phyloP scores from a whole-genome alignment of 768 basidiomycete species.

The Agaricus sinodeliciosus region DNA sequence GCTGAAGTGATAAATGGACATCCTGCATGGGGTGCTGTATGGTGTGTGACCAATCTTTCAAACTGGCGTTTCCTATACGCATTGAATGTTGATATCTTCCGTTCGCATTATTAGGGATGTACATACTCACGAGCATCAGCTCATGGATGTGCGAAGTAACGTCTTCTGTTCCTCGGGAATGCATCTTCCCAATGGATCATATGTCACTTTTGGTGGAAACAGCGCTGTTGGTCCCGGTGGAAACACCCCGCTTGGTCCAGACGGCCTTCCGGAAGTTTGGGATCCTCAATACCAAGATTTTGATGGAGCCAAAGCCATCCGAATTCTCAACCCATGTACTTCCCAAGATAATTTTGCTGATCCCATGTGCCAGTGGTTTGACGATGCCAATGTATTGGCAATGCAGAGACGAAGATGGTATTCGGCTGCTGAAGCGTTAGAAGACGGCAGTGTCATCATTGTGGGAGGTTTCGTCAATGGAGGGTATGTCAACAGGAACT shows the following conservation, averaged over 20 bases:
- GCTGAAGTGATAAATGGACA: constrained; percentile 56
- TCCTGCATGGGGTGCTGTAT: constrained; percentile 69
- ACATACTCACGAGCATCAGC: constrained; percentile 42
- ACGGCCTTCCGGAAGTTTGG: constrained; percentile 42
- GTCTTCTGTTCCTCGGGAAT: constrained; percentile 81
- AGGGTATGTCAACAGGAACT: constrained; percentile 75
- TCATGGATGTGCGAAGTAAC: constrained; percentile 72
- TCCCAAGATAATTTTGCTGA: constrained; percentile 38
- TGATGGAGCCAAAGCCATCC: constrained; percentile 75
- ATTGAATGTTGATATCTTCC: neutral
- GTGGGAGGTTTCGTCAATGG: constrained; percentile 79
- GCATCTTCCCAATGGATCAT: constrained; percentile 78
- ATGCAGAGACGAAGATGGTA: constrained; percentile 77
- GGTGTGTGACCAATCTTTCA: constrained; percentile 28
- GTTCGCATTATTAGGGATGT: constrained; percentile 44
- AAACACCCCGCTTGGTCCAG: constrained; percentile 38
- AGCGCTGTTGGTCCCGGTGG: constrained; percentile 66
- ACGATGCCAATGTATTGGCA: constrained; percentile 50
- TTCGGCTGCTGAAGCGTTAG: constrained; percentile 65
- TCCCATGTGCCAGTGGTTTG: constrained; percentile 63
- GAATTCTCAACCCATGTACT: constrained; percentile 74
- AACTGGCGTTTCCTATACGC: neutral
- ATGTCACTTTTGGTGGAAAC: constrained; percentile 72
- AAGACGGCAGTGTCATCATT: constrained; percentile 72
- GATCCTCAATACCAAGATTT: constrained; percentile 71